phyloP scores from a whole-genome alignment of 2,329 filamentous ascomycete genomes.

The Cladosporium cucumerinum region DNA sequence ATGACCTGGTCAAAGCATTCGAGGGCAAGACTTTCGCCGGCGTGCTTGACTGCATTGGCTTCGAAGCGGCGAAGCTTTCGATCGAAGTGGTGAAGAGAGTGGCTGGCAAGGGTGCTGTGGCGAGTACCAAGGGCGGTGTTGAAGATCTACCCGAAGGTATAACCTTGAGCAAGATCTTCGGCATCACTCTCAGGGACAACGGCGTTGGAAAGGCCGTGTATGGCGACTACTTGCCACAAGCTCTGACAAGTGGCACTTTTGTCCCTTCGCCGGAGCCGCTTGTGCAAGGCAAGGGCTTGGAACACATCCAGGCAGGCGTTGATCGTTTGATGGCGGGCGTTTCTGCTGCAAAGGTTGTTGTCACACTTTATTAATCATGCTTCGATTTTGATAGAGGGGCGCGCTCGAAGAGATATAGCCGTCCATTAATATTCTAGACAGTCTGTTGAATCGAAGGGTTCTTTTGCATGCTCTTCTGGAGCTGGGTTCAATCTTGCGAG shows the following conservation, averaged over 20 bases:
- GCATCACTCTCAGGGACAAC: slow-evolving; percentile 29
- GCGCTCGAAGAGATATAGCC: not conserved
- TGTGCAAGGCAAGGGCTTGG: slow-evolving; percentile 43
- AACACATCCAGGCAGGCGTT: slow-evolving; percentile 42
- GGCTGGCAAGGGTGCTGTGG: slow-evolving; percentile 25
- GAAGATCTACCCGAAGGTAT: slow-evolving; percentile 32
- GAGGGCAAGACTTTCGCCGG: slow-evolving; percentile 33
- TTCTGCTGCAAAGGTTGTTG: slow-evolving; percentile 44
- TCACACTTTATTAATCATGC: slow-evolving; percentile 27
- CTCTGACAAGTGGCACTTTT: slow-evolving; percentile 38
- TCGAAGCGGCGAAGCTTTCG: slow-evolving; percentile 19
- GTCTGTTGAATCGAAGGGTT: not conserved
- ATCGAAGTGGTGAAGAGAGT: slow-evolving; percentile 26
- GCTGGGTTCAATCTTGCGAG: too few relatives aligned
- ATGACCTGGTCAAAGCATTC: slow-evolving; percentile 32
- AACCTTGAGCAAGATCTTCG: slow-evolving; percentile 28
- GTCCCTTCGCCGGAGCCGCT: slow-evolving; percentile 39
- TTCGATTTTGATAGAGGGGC: not conserved
- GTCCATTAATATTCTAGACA: not conserved
- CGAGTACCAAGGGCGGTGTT: slow-evolving; percentile 25
- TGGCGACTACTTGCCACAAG: slow-evolving; percentile 24
- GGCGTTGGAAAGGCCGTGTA: slow-evolving; percentile 36
- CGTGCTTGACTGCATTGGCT: slow-evolving; percentile 23
- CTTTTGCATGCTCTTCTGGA: not conserved
- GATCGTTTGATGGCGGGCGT: slow-evolving; percentile 40